These are phyloP conservation scores for Pelargonium australe DNA, from an alignment of 441 rosid genomes.

Conservation along the genomic window DNA sequence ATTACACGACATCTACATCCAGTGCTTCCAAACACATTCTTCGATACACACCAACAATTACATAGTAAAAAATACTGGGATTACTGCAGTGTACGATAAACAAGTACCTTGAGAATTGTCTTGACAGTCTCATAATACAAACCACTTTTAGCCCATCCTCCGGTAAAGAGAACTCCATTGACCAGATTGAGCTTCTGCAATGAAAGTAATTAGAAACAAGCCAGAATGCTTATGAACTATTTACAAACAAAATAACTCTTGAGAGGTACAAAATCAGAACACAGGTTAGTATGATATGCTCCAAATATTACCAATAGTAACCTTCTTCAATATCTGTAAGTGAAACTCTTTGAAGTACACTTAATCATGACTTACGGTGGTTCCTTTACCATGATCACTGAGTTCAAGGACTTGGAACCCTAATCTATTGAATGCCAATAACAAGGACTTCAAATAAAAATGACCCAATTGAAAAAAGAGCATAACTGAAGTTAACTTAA, in stretches of 20 bases:
- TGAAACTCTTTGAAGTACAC: too few relatives aligned
- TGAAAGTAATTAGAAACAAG: not conserved
- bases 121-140: constrained; percentile 52
- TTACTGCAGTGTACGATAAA: not conserved
- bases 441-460: not conserved
- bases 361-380: too few relatives aligned
- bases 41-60: too few relatives aligned
- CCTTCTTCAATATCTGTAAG: too few relatives aligned
- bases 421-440: not conserved
- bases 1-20: too few relatives aligned
- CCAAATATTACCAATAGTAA: not conserved
- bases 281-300: not conserved
- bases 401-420: not conserved
- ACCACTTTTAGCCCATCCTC: constrained; percentile 79
- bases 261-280: not conserved
- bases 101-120: constrained; percentile 49
- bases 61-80: not conserved
- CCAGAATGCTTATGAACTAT: not conserved
- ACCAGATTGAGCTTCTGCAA: constrained; percentile 77
- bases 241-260: not conserved
- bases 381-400: not conserved
- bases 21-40: not conserved
- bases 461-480: not conserved
- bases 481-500: not conserved
- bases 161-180: constrained; percentile 78